A percentile compares a stretch with the other conserved stretches of the same genome.
phyloP scores from a whole-genome alignment of 176 grass and related monocot genomes.

The Eleusine indica region DNA sequence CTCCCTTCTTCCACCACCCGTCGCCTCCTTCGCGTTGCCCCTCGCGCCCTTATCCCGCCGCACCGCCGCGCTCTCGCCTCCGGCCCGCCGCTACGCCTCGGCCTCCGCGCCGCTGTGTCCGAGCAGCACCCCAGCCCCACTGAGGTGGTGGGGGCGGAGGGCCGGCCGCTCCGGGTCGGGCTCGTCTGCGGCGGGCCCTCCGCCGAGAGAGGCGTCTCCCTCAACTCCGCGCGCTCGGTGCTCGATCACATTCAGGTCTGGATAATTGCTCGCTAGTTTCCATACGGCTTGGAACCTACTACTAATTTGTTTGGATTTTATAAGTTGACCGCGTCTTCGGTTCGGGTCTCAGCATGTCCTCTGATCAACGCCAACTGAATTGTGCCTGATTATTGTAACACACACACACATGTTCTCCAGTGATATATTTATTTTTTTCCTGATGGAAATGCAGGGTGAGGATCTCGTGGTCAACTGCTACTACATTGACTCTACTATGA shows the following conservation, averaged over 20 bases:
- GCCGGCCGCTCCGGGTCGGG: slow-evolving; percentile 70
- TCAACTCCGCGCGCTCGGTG: slow-evolving; percentile 91
- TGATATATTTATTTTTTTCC: neutral
- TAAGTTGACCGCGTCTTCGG: neutral
- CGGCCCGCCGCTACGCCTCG: neutral
- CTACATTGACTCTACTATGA: slow-evolving; percentile 75
- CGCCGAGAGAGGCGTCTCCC: slow-evolving; percentile 82
- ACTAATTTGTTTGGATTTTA: neutral
- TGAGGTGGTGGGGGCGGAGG: slow-evolving; percentile 11
- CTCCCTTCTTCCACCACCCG: neutral
- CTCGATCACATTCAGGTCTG: slow-evolving; percentile 93
- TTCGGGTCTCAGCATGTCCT: neutral
- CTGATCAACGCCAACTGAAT: too few relatives aligned
- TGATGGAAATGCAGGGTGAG: slow-evolving; percentile 54
- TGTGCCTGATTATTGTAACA: too few relatives aligned
- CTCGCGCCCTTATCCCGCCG: neutral
- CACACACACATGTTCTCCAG: too few relatives aligned
- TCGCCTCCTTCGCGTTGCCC: neutral
- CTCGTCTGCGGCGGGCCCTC: slow-evolving; percentile 92
- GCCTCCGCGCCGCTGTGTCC: slow-evolving; percentile 16
- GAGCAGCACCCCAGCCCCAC: neutral
- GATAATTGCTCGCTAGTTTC: too few relatives aligned
- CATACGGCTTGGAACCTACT: too few relatives aligned
- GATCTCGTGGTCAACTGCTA: slow-evolving; percentile 79
- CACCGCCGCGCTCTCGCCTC: slow-evolving; percentile 4